Percentiles rank a stretch among this genome's conserved stretches.
These are phyloP conservation scores for Penicillium malachiteum DNA, from an alignment of 495 filamentous ascomycete genomes.

Conservation along the genomic window DNA sequence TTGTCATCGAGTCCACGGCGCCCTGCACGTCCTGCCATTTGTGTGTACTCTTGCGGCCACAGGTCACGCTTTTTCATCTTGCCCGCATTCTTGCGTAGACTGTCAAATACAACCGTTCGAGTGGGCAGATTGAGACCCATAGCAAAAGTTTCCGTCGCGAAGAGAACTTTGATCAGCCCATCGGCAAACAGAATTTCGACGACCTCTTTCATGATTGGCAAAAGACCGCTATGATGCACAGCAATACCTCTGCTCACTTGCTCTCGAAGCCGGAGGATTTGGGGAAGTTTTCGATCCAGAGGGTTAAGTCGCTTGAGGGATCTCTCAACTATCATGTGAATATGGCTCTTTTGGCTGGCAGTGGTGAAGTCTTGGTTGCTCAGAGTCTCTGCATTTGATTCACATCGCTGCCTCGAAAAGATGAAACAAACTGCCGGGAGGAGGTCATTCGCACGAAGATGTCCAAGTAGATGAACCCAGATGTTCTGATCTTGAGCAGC, in stretches of 20 bases:
- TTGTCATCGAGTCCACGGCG: constrained; percentile 89
- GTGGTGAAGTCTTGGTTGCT: constrained; percentile 93
- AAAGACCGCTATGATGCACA: constrained; percentile 91
- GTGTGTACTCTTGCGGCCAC: constrained; percentile 93
- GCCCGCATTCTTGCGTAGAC: constrained; percentile 93
- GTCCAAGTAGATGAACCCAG: constrained; percentile 95
- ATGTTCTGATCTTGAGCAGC: constrained; percentile 91
- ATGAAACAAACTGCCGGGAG: constrained; percentile 95
- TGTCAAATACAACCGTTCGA: constrained; percentile 94
- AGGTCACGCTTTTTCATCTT: constrained; percentile 80
- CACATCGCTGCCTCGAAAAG: constrained; percentile 95
- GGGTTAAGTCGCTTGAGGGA: constrained; percentile 89
- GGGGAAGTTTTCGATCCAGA: constrained; percentile 84
- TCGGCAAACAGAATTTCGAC: constrained; percentile 96
- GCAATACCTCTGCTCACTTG: constrained; percentile 85
- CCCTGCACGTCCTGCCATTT: constrained; percentile 96
- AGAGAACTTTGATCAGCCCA: constrained; percentile 92
- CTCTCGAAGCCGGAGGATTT: constrained; percentile 85
- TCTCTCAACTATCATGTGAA: constrained; percentile 97
- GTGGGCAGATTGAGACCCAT: constrained; percentile 98
- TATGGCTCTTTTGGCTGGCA: constrained; percentile 88
- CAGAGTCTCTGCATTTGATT: constrained; percentile 93
- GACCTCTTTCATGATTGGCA: constrained; percentile 97
- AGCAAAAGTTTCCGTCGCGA: constrained; percentile 97
- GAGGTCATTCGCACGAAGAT: constrained; percentile 80